phyloP scores from a whole-genome alignment of 2,329 filamentous ascomycete genomes.

The Alternaria angustiovoidea region DNA sequence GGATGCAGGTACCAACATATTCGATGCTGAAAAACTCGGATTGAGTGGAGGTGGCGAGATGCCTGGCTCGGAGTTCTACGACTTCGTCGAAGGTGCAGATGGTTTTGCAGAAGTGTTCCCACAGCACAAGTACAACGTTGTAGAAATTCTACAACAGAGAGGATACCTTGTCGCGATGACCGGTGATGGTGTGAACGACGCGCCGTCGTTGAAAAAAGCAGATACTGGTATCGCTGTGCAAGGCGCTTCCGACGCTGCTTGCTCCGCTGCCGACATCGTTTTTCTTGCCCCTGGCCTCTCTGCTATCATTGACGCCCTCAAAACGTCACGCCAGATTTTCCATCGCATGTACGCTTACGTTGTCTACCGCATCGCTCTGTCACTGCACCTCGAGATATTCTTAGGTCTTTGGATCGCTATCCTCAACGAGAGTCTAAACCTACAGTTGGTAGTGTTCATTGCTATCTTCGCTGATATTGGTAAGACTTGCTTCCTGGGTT shows the following conservation, averaged over 20 bases:
- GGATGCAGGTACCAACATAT: constrained; percentile 77
- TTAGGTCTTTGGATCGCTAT: constrained; percentile 91
- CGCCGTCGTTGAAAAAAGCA: constrained; percentile 91
- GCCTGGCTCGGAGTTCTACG: constrained; percentile 92
- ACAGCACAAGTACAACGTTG: constrained; percentile 94
- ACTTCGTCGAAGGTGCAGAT: constrained; percentile 94
- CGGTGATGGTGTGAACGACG: constrained; percentile 94
- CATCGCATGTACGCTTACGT: constrained; percentile 98
- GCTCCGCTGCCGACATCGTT: constrained; percentile 90
- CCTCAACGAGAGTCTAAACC: constrained; percentile 82
- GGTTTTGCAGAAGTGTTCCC: constrained; percentile 95
- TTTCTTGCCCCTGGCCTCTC: constrained; percentile 91
- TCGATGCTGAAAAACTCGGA: constrained; percentile 91
- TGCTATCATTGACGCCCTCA: constrained; percentile 90
- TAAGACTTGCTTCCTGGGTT: neutral
- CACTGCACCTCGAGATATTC: constrained; percentile 90
- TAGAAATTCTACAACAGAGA: constrained; percentile 92
- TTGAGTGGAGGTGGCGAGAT: constrained; percentile 90
- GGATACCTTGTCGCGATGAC: constrained; percentile 96
- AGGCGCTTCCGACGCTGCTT: constrained; percentile 88
- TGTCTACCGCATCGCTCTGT: constrained; percentile 92
- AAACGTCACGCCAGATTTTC: constrained; percentile 94
- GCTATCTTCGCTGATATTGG: constrained; percentile 89
- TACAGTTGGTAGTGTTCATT: constrained; percentile 90
- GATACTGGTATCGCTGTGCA: constrained; percentile 96